A percentile compares a stretch with the other conserved stretches of the same genome.
Conservation (phyloP, 306 rosid genomes). For the Vigna nakashimae region DNA sequence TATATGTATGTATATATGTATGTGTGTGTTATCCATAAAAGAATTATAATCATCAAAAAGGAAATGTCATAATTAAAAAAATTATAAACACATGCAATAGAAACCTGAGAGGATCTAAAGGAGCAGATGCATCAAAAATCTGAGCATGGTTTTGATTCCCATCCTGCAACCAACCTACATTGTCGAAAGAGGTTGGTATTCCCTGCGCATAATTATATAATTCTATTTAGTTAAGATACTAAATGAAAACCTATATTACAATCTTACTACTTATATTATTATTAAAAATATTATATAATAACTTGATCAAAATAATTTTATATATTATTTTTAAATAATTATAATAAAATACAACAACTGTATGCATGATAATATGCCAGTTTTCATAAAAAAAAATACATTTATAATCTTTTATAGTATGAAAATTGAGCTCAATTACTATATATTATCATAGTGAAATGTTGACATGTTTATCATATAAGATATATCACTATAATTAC, state of each 20-base stretch:
- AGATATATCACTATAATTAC: not conserved
- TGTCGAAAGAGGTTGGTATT: constrained; percentile 60
- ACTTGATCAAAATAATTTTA: not conserved
- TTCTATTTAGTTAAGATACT: constrained; percentile 2
- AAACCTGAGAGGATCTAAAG: constrained; percentile 71
- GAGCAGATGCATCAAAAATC: constrained; percentile 58
- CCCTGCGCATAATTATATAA: constrained; percentile 48
- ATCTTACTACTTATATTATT: not conserved
- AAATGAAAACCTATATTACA: not conserved
- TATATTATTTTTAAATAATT: not conserved
- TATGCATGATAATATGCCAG: too few relatives aligned
- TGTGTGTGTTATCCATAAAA: too few relatives aligned
- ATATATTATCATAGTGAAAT: not conserved
- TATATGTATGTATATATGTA: too few relatives aligned
- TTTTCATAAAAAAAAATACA: too few relatives aligned
- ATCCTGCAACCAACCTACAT: constrained; percentile 67
- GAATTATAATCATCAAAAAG: too few relatives aligned
- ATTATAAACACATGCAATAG: not conserved
- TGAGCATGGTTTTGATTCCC: constrained; percentile 56
- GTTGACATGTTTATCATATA: not conserved
- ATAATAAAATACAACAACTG: not conserved
- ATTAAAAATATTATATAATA: not conserved
- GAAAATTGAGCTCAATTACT: not conserved
- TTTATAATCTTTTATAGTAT: not conserved
- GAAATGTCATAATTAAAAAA: not conserved